A percentile compares a stretch with the other conserved stretches of the same genome.
These are phyloP conservation scores for Beauveria pseudobassiana DNA, from an alignment of 2,329 filamentous ascomycete species.

Conservation along the genomic window DNA sequence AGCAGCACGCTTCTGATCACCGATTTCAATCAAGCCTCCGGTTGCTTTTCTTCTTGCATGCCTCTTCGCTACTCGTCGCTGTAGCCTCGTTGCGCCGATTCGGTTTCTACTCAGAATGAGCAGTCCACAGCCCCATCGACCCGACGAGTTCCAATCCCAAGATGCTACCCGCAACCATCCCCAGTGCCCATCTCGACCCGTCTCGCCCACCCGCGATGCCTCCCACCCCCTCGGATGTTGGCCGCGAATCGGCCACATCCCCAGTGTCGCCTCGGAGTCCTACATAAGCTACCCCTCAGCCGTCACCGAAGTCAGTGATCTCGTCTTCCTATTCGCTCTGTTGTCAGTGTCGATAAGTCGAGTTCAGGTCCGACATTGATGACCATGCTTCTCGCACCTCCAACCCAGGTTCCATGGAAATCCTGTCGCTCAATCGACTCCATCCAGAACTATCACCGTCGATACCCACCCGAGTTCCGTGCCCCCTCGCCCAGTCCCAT, in stretches of 20 bases:
- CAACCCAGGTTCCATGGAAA: conserved; percentile 25
- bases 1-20: background rate
- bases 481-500: background rate
- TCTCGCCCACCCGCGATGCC: background rate
- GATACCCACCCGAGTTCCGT: conserved; percentile 16
- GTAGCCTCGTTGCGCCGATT: background rate
- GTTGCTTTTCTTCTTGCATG: background rate
- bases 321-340: conserved; percentile 76
- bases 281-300: conserved; percentile 21
- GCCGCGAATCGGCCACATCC: background rate
- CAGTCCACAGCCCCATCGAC: background rate
- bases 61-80: background rate
- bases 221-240: background rate
- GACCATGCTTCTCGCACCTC: conserved; percentile 30
- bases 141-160: conserved; percentile 3
- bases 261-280: conserved; percentile 1
- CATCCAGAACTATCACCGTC: conserved; percentile 20
- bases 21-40: background rate
- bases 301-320: conserved; percentile 39
- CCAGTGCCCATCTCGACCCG: background rate
- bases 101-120: conserved; percentile 2
- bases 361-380: conserved; percentile 31
- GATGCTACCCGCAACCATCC: background rate
- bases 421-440: conserved; percentile 22
- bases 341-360: conserved; percentile 60